These are phyloP conservation scores for Primulina eburnea DNA, from an alignment of 257 asterid genomes.

Conservation along the genomic window DNA sequence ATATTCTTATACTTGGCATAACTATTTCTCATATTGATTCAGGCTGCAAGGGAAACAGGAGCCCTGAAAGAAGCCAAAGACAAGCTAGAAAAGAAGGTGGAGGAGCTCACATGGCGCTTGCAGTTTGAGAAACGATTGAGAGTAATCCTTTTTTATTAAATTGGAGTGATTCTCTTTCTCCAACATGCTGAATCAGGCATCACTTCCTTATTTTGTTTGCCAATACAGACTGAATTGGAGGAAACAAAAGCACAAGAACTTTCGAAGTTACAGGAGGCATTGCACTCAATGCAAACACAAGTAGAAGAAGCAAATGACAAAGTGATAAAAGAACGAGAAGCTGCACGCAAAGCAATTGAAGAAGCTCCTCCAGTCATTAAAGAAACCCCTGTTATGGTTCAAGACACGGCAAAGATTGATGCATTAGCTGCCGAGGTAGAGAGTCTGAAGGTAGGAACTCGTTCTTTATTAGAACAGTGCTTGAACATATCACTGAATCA, in stretches of 20 bases:
- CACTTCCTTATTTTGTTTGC: constrained; percentile 31
- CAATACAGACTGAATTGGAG: constrained; percentile 84
- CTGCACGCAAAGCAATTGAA: constrained; percentile 86
- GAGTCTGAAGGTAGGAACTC: constrained; percentile 61
- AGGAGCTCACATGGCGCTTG: constrained; percentile 97
- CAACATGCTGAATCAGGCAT: constrained; percentile 18
- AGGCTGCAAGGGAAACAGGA: constrained; percentile 98
- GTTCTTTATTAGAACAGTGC: constrained; percentile 2
- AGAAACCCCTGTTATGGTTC: constrained; percentile 92
- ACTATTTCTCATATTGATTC: constrained; percentile 28
- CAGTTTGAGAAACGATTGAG: constrained; percentile 94
- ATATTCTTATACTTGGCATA: constrained; percentile 22
- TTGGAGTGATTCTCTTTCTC: constrained; percentile 18
- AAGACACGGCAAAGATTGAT: constrained; percentile 82
- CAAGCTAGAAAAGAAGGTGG: constrained; percentile 97
- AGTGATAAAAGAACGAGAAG: constrained; percentile 82
- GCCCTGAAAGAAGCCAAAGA: constrained; percentile 96
- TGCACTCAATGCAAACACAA: constrained; percentile 69
- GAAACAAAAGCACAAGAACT: constrained; percentile 90
- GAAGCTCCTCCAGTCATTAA: constrained; percentile 97
- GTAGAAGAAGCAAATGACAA: constrained; percentile 90
- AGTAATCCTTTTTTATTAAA: constrained; percentile 41
- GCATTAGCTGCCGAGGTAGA: constrained; percentile 78
- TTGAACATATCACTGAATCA: constrained; percentile 22
- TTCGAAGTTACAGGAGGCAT: constrained; percentile 77